Evolutionary conservation across 202 grass and related monocot species (phyloP), one percentile per base, ranked within the genome.

Genomic region (Digitaria exilis): DNA sequence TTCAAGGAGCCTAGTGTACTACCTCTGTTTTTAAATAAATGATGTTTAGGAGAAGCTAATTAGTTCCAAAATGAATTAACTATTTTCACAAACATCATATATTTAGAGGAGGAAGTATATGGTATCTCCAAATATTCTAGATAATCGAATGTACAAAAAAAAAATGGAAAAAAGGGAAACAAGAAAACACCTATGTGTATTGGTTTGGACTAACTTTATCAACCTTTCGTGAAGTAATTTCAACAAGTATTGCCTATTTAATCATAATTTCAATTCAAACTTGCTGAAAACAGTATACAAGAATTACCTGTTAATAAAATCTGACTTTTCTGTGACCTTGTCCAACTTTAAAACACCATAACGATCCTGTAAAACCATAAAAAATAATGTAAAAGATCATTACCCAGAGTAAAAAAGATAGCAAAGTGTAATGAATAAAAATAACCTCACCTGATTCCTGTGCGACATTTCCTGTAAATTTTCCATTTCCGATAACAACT

Each of bases 271-370:
- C 21, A 5, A 65, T 54, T 30, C 19, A 37, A 64, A 65, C 10
- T 51, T 30, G 3, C 17, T 29, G 24, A 21, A 77, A 44, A 73
- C 5, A 56, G 1, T 66, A 67, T 55, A 73, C 26, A 82, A 79
- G 1, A 74, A 75, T 78, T 93, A 98, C 96, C 91, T 98, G 82
- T 98, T 98, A 66, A 87, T 66, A 82, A 98, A 98, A 77, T 98
- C 96, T 68, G 87, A 83, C 80, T 94, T 98, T 57, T 91, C 88
- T 54, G 89, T 91, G 55, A 83, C 96, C 31, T 66, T 78, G 65
- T 90, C 91, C 51, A 98, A 69, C 80, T 90, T 95, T 37, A 92
- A 61, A 81, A 98, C 85, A 43, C 96, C 96, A 85, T 85, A 83
- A 5, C 2, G 43, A 78, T 98, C 96, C 96, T 98, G 82, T 82